Conservation (phyloP, 176 grass and related monocot genomes). For the Carex parvula region DNA sequence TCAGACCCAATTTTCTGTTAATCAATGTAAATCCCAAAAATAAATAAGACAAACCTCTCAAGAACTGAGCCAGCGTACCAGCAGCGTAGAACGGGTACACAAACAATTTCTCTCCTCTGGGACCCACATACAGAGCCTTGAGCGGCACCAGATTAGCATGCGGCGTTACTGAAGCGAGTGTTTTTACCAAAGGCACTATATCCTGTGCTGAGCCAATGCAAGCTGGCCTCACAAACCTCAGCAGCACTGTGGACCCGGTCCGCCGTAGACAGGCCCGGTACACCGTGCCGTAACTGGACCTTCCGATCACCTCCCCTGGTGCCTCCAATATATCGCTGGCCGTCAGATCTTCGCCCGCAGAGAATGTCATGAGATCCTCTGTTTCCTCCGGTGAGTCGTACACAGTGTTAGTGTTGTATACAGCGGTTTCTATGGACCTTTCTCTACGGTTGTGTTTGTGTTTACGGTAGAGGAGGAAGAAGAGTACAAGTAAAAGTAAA, state of each 20-base stretch:
- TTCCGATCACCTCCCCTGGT: slow-evolving; percentile 45
- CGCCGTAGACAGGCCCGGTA: slow-evolving; percentile 38
- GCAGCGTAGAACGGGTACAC: slow-evolving; percentile 52
- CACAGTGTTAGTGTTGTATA: background rate
- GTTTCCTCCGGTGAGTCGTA: slow-evolving; percentile 1
- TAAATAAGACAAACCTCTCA: slow-evolving; percentile 25
- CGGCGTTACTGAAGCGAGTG: slow-evolving; percentile 20
- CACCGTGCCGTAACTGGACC: slow-evolving; percentile 39
- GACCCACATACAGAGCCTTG: slow-evolving; percentile 42
- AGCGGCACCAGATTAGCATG: slow-evolving; percentile 45
- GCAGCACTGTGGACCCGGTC: slow-evolving; percentile 24
- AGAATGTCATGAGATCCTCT: slow-evolving; percentile 41
- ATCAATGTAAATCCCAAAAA: background rate
- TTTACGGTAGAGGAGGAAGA: background rate
- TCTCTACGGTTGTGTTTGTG: background rate
- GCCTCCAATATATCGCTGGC: slow-evolving; percentile 40
- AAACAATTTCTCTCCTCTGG: slow-evolving; percentile 52
- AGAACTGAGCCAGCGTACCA: slow-evolving; percentile 37
- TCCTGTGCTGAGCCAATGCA: slow-evolving; percentile 27
- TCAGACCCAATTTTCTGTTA: background rate
- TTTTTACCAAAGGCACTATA: slow-evolving; percentile 23
- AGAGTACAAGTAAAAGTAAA: background rate
- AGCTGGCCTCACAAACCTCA: slow-evolving; percentile 45
- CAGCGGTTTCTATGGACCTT: slow-evolving; percentile 25
- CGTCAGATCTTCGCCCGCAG: slow-evolving; percentile 40